A percentile compares a stretch with the other conserved stretches of the same genome.
Evolutionary conservation across 225 moss, liverwort and hornwort genomes (phyloP).

Genomic region (Pleurozium schreberi): DNA sequence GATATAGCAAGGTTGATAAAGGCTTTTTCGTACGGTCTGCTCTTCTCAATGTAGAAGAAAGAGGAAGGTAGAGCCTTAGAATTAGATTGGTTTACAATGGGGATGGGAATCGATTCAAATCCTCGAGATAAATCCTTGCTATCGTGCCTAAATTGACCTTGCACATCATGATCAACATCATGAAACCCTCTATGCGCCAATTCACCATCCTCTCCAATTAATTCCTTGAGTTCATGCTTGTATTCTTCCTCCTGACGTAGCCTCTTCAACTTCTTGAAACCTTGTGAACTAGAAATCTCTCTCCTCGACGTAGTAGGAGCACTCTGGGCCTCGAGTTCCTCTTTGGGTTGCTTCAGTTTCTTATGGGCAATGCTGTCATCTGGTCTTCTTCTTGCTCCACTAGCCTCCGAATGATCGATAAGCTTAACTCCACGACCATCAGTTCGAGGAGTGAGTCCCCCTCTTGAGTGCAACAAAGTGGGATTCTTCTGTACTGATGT

Average conservation of each 20-base stretch:
- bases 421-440: slow-evolving; percentile 30
- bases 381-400: neutral
- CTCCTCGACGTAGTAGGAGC: slow-evolving; percentile 4
- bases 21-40: slow-evolving; percentile 61
- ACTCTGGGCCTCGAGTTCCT: slow-evolving; percentile 6
- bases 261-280: slow-evolving; percentile 31
- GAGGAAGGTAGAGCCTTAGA: slow-evolving; percentile 52
- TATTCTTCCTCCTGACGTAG: slow-evolving; percentile 16
- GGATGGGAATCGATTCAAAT: slow-evolving; percentile 52
- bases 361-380: slow-evolving; percentile 2
- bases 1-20: slow-evolving; percentile 62
- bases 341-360: slow-evolving; percentile 32
- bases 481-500: neutral
- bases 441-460: slow-evolving; percentile 23
- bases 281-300: slow-evolving; percentile 7
- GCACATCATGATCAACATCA: slow-evolving; percentile 4
- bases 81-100: slow-evolving; percentile 70
- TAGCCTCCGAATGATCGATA: slow-evolving; percentile 9
- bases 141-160: slow-evolving; percentile 28
- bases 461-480: slow-evolving; percentile 31
- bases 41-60: slow-evolving; percentile 70
- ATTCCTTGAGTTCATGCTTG: neutral
- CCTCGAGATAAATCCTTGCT: slow-evolving; percentile 63
- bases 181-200: neutral
- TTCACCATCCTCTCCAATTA: slow-evolving; percentile 10